A percentile compares a stretch with the other conserved stretches of the same genome.
phyloP scores from a whole-genome alignment of 2,329 filamentous ascomycete species.

The Hymenoscyphus albidus region DNA sequence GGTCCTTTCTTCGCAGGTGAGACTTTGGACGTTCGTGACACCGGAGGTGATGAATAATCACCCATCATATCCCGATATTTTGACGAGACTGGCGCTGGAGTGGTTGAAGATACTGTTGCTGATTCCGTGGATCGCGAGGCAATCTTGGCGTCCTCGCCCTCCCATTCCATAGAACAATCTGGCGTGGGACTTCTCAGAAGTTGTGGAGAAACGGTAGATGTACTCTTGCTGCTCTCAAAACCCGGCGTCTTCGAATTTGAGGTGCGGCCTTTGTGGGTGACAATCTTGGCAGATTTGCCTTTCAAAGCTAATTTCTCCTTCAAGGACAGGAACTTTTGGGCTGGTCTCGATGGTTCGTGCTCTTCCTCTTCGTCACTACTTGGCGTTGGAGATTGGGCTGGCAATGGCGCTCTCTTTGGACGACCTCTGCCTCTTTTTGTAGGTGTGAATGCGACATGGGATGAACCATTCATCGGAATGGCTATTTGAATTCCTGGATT shows the following conservation, averaged over 20 bases:
- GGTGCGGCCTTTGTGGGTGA: conserved; percentile 18
- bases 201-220: background rate
- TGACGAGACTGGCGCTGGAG: conserved; percentile 3
- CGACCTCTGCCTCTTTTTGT: conserved; percentile 27
- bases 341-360: background rate
- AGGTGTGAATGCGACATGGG: conserved; percentile 13
- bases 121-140: background rate
- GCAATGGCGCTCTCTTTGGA: conserved; percentile 21
- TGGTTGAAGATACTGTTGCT: background rate
- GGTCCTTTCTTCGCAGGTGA: conserved; percentile 22
- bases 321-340: conserved; percentile 27
- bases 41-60: background rate
- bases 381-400: conserved; percentile 9
- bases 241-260: conserved; percentile 2
- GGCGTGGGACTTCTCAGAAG: conserved; percentile 4
- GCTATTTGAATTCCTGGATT: conserved; percentile 12
- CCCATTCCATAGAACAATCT: conserved; percentile 3
- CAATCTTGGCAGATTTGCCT: conserved; percentile 31
- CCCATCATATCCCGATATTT: background rate
- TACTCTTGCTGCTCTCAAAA: background rate
- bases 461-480: background rate
- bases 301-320: conserved; percentile 32
- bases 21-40: background rate
- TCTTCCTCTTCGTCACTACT: background rate
- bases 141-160: background rate